A percentile compares a stretch with the other conserved stretches of the same genome.
Conservation (phyloP, 257 asterid genomes). For the Ligustrum vulgare region DNA sequence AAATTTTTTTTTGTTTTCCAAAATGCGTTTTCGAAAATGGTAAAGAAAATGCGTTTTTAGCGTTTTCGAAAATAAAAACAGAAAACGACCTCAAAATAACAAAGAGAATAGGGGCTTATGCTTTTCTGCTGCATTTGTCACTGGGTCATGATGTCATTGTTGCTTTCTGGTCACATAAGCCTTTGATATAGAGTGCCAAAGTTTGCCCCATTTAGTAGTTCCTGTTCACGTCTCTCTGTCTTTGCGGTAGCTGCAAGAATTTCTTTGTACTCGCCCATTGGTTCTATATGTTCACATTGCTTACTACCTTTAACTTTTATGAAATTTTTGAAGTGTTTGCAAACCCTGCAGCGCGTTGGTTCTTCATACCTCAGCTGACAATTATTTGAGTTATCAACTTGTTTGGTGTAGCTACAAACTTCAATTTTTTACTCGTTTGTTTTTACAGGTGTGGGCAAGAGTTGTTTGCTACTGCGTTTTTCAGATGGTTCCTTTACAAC, state of each 20-base stretch:
- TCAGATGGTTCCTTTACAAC: slow-evolving; percentile 23
- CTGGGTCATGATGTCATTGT: not conserved
- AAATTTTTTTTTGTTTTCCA: too few species aligned
- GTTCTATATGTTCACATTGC: not conserved
- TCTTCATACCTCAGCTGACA: not conserved
- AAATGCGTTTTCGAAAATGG: too few species aligned
- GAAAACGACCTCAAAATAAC: too few species aligned
- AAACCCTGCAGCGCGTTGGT: not conserved
- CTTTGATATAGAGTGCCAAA: not conserved
- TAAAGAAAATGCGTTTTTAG: too few species aligned
- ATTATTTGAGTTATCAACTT: not conserved
- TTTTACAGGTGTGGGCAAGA: slow-evolving; percentile 25
- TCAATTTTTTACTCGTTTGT: not conserved
- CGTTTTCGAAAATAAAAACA: too few species aligned
- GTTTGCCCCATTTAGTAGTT: not conserved
- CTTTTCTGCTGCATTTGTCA: not conserved
- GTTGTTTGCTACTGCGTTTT: slow-evolving; percentile 20
- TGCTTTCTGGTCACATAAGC: not conserved
- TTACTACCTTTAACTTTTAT: not conserved
- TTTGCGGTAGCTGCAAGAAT: not conserved
- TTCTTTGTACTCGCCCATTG: not conserved
- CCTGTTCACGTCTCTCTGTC: not conserved
- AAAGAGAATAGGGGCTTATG: too few species aligned
- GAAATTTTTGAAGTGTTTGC: not conserved
- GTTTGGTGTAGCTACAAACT: not conserved